Evolutionary conservation across 306 rosid genomes (phyloP), one percentile per base, ranked within the genome.

Genomic region (Vicia faba): DNA sequence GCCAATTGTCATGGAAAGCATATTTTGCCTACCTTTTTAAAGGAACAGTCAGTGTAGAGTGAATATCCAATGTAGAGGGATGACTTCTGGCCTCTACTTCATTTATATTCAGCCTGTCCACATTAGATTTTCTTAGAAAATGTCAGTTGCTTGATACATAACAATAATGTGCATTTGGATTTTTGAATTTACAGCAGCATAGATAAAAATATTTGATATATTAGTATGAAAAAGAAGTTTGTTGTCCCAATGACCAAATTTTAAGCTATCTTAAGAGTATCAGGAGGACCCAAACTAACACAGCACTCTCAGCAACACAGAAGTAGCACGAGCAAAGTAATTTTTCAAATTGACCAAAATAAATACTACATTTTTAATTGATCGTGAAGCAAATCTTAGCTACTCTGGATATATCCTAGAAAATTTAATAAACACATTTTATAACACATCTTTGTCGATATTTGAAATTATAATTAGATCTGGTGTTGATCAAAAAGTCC

Each of bases 1-100:
- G 55, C 11, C 62, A 77, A 28, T 33, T 16, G 13, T 26, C 44
- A 6, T 20, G 18, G 41, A 58, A 46, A 68, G 36, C 25, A 48
- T 56, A 51, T 29, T 53, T 41, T 50, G 59, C 65, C 36, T 83
- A 92, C 98, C 93, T 89, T 76, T 75, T 93, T 51, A 88, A 40
- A 79, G 91, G 96, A 82, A 84, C 85, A 11, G 87, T 50, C 28
- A 85, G 68, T 29, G 84, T 75, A 38, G 89, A 78, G 39, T 84
- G 91, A 71, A 77, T 64, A 66, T 83, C 85, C 79, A 73, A 50
- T 11, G 80, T 64, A 64, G 83, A 70, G 59, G 77, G 79, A 79
- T 59, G 61, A 83, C 73, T 66, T 56, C 67, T 66, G 66, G 68
- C 72, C 69, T 71, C 84, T 36, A 76, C 77, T 79, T 64, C 88